Percentiles rank a stretch among this genome's conserved stretches.
phyloP scores from a whole-genome alignment of 805 yeast species.

The Ogataea ramenticola region DNA sequence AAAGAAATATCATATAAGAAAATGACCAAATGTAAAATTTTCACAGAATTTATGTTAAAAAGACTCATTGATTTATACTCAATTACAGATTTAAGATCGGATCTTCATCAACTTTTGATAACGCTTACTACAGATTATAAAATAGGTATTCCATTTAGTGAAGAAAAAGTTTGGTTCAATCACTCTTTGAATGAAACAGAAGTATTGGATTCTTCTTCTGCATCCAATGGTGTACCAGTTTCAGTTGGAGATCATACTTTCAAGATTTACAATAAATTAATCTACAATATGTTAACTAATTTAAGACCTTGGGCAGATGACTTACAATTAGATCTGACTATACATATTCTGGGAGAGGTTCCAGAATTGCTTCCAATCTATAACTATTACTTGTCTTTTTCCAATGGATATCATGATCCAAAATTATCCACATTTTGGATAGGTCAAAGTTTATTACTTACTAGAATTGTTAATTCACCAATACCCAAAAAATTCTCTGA shows the following conservation, averaged over 20 bases:
- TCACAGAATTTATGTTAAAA: conserved; percentile 69
- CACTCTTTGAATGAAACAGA: conserved; percentile 4
- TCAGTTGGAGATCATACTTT: conserved; percentile 44
- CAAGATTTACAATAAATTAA: conserved; percentile 58
- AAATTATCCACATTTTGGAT: conserved; percentile 76
- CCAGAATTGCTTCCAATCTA: conserved; percentile 76
- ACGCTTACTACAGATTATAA: conserved; percentile 42
- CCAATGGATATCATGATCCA: conserved; percentile 74
- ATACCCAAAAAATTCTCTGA: conserved; percentile 35
- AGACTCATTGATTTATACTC: conserved; percentile 46
- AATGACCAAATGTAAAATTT: conserved; percentile 62
- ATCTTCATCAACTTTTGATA: conserved; percentile 39
- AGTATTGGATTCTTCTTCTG: conserved; percentile 6
- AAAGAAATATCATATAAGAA: conserved; percentile 56
- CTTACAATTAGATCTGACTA: conserved; percentile 47
- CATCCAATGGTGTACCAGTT: conserved; percentile 33
- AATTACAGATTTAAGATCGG: conserved; percentile 25
- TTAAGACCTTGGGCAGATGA: conserved; percentile 81
- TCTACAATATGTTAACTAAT: conserved; percentile 52
- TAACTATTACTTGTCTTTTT: conserved; percentile 43
- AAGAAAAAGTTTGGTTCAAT: conserved; percentile 45
- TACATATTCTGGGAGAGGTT: conserved; percentile 40
- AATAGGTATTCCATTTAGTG: conserved; percentile 38
- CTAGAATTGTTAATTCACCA: conserved; percentile 50
- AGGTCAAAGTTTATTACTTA: conserved; percentile 57